Percentiles rank a stretch among this genome's conserved stretches.
Evolutionary conservation across 192 early-diverging fungal species (phyloP).

Genomic region (Backusella circina): DNA sequence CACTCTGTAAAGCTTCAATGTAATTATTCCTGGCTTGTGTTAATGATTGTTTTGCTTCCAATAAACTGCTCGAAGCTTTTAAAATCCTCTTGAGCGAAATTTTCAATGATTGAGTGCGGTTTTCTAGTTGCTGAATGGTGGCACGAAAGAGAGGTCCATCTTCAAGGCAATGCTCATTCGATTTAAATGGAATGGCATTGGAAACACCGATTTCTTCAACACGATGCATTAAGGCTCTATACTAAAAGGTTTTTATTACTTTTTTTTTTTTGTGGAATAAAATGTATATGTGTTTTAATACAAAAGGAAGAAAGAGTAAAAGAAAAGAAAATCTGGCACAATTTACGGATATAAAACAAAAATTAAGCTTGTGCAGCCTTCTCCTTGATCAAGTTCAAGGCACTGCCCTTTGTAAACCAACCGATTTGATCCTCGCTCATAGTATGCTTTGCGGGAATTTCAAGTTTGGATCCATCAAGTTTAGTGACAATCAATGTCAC

Average conservation of each 20-base stretch:
- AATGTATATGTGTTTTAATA: not conserved
- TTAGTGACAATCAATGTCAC: constrained; percentile 59
- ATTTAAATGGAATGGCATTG: not conserved
- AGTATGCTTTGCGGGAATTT: constrained; percentile 75
- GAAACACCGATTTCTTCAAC: not conserved
- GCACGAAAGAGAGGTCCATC: constrained; percentile 66
- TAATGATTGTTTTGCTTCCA: constrained; percentile 42
- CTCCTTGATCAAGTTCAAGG: constrained; percentile 77
- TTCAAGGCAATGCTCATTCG: not conserved
- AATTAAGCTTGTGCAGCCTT: constrained; percentile 18
- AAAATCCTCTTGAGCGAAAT: constrained; percentile 46
- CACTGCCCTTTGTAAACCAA: constrained; percentile 91
- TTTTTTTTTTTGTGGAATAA: not conserved
- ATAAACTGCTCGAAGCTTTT: constrained; percentile 41
- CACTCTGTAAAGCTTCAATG: constrained; percentile 37
- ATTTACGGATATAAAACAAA: not conserved
- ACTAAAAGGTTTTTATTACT: not conserved
- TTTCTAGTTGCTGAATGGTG: constrained; percentile 53
- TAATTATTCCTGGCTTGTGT: constrained; percentile 45
- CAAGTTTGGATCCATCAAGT: constrained; percentile 48
- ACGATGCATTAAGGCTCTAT: not conserved
- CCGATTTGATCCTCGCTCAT: constrained; percentile 88
- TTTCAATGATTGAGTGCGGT: constrained; percentile 52
- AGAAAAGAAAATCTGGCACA: not conserved
- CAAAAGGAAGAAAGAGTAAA: not conserved